A percentile compares a stretch with the other conserved stretches of the same genome.
These are phyloP conservation scores for Clarkia xantiana DNA, from an alignment of 345 rosid species.

Conservation along the genomic window DNA sequence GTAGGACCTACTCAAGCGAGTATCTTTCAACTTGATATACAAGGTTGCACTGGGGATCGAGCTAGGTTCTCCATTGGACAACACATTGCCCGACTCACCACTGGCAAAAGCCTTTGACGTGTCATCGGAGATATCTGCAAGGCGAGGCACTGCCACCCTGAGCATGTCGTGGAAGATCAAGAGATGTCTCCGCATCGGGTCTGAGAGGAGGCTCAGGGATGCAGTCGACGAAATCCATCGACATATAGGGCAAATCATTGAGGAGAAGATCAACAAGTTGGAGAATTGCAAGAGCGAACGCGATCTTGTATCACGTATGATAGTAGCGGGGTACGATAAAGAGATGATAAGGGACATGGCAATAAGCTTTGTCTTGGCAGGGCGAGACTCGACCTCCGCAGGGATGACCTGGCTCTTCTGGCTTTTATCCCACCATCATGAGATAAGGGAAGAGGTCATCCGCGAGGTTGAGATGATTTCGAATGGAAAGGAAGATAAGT, in stretches of 20 bases:
- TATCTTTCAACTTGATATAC: constrained; percentile 35
- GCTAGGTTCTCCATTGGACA: constrained; percentile 22
- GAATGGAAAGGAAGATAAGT: constrained; percentile 8
- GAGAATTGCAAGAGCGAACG: neutral
- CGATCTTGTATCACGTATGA: constrained; percentile 35
- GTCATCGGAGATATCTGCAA: constrained; percentile 41
- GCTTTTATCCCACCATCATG: constrained; percentile 27
- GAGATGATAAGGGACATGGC: constrained; percentile 37
- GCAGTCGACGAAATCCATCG: constrained; percentile 27
- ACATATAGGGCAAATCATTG: constrained; percentile 14
- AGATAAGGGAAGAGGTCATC: constrained; percentile 20
- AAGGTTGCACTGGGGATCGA: constrained; percentile 39
- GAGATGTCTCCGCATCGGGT: constrained; percentile 36
- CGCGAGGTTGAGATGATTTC: constrained; percentile 20
- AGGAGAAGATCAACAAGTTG: constrained; percentile 18
- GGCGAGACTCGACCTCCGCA: constrained; percentile 56
- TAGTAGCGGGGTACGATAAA: constrained; percentile 24
- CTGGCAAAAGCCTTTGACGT: constrained; percentile 36
- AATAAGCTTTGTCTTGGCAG: constrained; percentile 53
- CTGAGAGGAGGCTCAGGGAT: constrained; percentile 33
- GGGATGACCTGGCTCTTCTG: constrained; percentile 58
- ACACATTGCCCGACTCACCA: constrained; percentile 15
- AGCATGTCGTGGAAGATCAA: constrained; percentile 51
- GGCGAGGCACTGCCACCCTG: constrained; percentile 39
- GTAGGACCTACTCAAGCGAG: constrained; percentile 36